Evolutionary conservation across 129 eudicot genomes (phyloP), one percentile per base, ranked within the genome.

Genomic region (Tanacetum coccineum): DNA sequence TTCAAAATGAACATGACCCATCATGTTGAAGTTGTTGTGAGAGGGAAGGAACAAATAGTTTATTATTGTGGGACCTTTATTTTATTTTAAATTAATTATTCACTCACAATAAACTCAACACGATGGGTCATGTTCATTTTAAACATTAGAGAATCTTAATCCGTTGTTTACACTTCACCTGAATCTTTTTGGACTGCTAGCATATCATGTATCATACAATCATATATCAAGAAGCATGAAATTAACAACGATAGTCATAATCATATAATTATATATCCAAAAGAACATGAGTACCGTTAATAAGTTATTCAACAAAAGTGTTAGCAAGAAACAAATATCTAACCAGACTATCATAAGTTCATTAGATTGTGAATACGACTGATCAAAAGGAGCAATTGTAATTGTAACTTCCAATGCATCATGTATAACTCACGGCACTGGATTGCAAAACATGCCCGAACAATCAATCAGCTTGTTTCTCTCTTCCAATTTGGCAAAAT

Each of bases 401-500:
- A 36, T 36, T 6, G 42, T 44, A 32, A 11, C 49, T 26, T 65
- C 53, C 54, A 73, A 42, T 39, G 2, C 56, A 58, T 76, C 64
- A 36, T 46, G 51, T 50, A n/a, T 51, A 74, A 47, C 40, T 59
- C 40, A 39, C 4, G 50, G 6, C 62, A 58, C 19, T 21, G 14
- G 68, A 59, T 66, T 46, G 26, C 68, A 60, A 21, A 26, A 46
- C 36, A 18, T 46, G 57, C 55, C 63, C 72, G 57, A 54, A 68
- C 14, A 64, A 68, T 75, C 55, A 71, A 67, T 48, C 70, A 78
- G 48, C 68, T 67, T 36, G 42, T 36, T 36, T 67, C 60, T 67
- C 60, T 44, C 73, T 60, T 45, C 53, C 70, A 72, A 63, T 59
- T 59, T 52, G 21, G 8, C 60, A 66, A 42, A 30, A 26, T 62